These are phyloP conservation scores for Microsporum canis DNA, from an alignment of 2,329 filamentous ascomycete genomes.

Conservation along the genomic window DNA sequence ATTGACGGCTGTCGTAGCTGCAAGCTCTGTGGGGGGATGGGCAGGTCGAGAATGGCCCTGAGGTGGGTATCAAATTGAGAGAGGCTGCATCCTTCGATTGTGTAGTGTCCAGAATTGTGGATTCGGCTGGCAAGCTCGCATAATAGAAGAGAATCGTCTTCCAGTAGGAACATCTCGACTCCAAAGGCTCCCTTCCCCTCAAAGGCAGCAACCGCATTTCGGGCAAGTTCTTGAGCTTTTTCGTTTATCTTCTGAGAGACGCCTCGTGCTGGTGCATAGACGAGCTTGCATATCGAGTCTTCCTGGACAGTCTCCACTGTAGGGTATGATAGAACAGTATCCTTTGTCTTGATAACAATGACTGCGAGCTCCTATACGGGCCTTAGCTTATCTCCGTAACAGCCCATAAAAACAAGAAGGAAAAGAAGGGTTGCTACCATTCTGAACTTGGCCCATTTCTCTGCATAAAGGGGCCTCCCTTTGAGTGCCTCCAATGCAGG, in stretches of 20 bases:
- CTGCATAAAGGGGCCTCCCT: slow-evolving; percentile 64
- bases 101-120: slow-evolving; percentile 92
- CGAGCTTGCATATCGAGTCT: slow-evolving; percentile 87
- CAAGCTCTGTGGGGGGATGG: slow-evolving; percentile 44
- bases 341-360: slow-evolving; percentile 85
- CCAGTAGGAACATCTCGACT: slow-evolving; percentile 85
- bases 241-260: slow-evolving; percentile 51
- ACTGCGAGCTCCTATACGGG: slow-evolving; percentile 61
- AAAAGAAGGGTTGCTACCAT: slow-evolving; percentile 33
- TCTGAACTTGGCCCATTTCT: slow-evolving; percentile 76
- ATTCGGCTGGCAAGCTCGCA: slow-evolving; percentile 77
- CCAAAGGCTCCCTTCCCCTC: slow-evolving; percentile 89
- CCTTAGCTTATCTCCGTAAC: not conserved
- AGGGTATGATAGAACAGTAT: slow-evolving; percentile 64
- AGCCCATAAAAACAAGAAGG: no score
- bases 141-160: slow-evolving; percentile 60
- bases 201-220: slow-evolving; percentile 65
- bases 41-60: slow-evolving; percentile 63
- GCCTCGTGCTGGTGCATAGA: slow-evolving; percentile 70
- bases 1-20: slow-evolving; percentile 39
- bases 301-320: slow-evolving; percentile 91
- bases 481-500: slow-evolving; percentile 60
- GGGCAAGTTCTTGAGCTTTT: slow-evolving; percentile 63
- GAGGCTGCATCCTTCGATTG: slow-evolving; percentile 78
- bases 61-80: slow-evolving; percentile 92